phyloP scores from a whole-genome alignment of 2,329 filamentous ascomycete species.

The Calonectria fujianensis region DNA sequence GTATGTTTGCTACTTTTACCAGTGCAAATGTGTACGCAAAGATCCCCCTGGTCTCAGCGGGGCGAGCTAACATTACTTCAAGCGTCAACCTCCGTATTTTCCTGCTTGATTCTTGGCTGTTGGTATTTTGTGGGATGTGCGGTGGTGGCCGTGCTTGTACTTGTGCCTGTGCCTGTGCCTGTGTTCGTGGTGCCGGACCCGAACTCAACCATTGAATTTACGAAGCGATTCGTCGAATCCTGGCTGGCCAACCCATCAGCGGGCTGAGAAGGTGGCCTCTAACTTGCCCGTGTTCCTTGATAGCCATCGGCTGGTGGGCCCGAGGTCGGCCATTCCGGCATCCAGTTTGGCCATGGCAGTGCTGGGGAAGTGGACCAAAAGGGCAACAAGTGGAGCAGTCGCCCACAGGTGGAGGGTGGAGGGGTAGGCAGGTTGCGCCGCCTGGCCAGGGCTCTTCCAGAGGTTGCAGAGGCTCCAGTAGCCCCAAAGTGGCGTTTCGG shows the following conservation, averaged over 20 bases:
- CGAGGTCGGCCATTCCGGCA: slow-evolving; percentile 35
- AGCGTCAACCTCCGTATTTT: too few species aligned
- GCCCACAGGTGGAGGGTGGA: slow-evolving; percentile 17
- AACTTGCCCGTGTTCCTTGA: slow-evolving; percentile 6
- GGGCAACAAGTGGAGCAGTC: slow-evolving; percentile 28
- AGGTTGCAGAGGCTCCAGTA: neutral
- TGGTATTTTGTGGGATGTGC: neutral
- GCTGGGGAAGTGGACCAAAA: slow-evolving; percentile 27
- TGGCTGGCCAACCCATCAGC: neutral
- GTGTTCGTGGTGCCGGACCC: neutral
- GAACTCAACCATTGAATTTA: neutral
- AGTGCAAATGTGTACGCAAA: too few species aligned
- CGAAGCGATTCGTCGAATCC: neutral
- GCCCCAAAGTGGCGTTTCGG: slow-evolving; percentile 8
- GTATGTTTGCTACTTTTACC: too few species aligned
- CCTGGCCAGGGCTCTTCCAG: neutral
- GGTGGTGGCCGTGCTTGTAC: neutral
- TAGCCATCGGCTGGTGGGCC: slow-evolving; percentile 27
- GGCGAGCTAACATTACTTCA: too few species aligned
- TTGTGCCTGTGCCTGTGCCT: slow-evolving; percentile 2
- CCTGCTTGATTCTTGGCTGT: neutral
- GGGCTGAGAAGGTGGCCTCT: neutral
- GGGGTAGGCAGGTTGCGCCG: neutral
- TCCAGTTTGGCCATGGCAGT: slow-evolving; percentile 34
- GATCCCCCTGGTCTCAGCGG: too few species aligned